Conservation (phyloP, 306 rosid species). For the Castanea sativa region DNA sequence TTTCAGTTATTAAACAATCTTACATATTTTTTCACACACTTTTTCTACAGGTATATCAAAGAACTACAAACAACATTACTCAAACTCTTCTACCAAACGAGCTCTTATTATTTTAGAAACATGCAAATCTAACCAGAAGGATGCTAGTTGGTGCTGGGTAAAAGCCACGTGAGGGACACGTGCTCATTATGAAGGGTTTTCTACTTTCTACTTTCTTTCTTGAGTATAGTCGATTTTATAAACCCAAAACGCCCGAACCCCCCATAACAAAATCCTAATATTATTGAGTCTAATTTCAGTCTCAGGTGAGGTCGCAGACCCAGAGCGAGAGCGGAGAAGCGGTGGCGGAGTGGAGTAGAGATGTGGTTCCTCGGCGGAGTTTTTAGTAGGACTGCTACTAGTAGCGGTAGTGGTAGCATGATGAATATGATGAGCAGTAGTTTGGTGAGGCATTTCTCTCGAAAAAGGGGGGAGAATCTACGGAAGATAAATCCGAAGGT, state of each 20-base stretch:
- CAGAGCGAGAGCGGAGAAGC: not conserved
- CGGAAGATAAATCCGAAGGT: conserved; percentile 50
- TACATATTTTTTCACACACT: too few relatives aligned
- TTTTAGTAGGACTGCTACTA: not conserved
- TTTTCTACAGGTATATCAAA: too few relatives aligned
- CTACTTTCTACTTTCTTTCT: not conserved
- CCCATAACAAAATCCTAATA: too few relatives aligned
- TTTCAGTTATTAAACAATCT: too few relatives aligned
- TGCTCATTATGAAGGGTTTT: not conserved
- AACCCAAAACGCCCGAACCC: too few relatives aligned
- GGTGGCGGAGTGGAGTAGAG: not conserved
- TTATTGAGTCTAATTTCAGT: too few relatives aligned
- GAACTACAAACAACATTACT: too few relatives aligned
- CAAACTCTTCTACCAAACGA: too few relatives aligned
- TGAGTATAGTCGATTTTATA: too few relatives aligned
- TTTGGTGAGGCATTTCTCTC: conserved; percentile 42
- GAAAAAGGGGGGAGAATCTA: conserved; percentile 46
- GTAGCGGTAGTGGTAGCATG: not conserved
- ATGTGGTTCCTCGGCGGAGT: not conserved
- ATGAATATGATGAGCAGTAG: not conserved
- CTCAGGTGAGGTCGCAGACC: too few relatives aligned
- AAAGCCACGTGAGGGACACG: not conserved
- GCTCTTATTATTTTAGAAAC: too few relatives aligned
- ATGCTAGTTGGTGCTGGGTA: too few relatives aligned
- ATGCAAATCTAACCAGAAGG: not conserved